phyloP scores from a whole-genome alignment of 345 rosid species.

The Anastatica hierochuntica region DNA sequence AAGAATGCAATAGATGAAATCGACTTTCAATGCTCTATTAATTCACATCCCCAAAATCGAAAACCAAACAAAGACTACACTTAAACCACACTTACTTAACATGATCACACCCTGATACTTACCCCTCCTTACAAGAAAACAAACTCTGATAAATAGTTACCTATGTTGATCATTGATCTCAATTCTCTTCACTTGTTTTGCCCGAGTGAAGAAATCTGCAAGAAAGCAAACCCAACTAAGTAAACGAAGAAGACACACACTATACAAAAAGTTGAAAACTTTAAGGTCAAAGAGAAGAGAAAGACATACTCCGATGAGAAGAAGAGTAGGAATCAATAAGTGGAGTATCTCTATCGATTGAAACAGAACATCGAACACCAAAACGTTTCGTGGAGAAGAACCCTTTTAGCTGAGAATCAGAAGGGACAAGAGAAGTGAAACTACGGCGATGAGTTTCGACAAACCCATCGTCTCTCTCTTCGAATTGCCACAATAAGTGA shows the following conservation, averaged over 20 bases:
- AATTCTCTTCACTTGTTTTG: conserved; percentile 63
- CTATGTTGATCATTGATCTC: conserved; percentile 71
- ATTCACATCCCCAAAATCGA: background rate
- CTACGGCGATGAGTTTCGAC: conserved; percentile 21
- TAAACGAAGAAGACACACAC: background rate
- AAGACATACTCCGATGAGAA: conserved; percentile 36
- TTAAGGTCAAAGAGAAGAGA: background rate
- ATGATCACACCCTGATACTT: background rate
- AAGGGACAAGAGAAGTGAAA: conserved; percentile 14
- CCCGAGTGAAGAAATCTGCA: conserved; percentile 62
- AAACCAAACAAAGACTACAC: background rate
- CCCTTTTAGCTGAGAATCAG: conserved; percentile 22
- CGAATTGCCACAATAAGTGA: conserved; percentile 7
- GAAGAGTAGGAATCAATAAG: conserved; percentile 11
- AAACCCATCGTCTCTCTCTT: conserved; percentile 2
- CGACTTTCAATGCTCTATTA: background rate
- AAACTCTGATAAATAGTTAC: conserved; percentile 14
- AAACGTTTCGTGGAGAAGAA: conserved; percentile 14
- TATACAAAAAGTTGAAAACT: background rate
- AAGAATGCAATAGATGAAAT: background rate
- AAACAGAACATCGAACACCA: conserved; percentile 31
- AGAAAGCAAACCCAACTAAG: background rate
- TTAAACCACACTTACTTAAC: background rate
- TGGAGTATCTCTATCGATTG: conserved; percentile 18
- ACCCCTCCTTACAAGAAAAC: conserved; percentile 1